Evolutionary conservation across 176 grass and related monocot species (phyloP).

Genomic region (Saccharum officinarum): DNA sequence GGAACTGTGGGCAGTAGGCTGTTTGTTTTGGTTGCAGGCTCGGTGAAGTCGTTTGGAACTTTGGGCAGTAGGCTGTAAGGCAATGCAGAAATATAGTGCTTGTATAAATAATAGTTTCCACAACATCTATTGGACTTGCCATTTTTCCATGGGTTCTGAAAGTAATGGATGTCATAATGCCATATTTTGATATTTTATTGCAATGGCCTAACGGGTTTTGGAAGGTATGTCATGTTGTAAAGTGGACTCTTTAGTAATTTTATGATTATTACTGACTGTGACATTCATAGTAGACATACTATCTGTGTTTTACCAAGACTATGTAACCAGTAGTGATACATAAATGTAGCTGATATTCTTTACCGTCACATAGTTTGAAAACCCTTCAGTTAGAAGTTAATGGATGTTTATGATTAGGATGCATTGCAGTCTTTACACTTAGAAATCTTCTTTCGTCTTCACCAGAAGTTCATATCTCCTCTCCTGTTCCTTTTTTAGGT

Average conservation of each 20-base stretch:
- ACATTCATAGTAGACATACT: not conserved
- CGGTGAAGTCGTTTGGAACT: no score
- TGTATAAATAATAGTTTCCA: not conserved
- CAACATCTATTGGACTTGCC: not conserved
- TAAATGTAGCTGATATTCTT: not conserved
- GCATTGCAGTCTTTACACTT: not conserved
- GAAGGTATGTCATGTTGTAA: not conserved
- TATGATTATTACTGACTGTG: not conserved
- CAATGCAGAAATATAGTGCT: not conserved
- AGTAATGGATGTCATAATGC: not conserved
- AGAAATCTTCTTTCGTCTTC: conserved; percentile 22
- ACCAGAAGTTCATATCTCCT: not conserved
- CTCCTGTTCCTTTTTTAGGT: conserved; percentile 14
- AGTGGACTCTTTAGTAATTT: conserved; percentile 2
- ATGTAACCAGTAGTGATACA: not conserved
- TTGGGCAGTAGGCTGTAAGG: no score
- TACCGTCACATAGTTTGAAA: not conserved
- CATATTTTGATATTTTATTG: not conserved
- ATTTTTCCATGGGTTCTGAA: not conserved
- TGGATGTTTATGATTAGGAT: not conserved
- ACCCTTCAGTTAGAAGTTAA: conserved; percentile 2
- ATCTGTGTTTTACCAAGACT: not conserved
- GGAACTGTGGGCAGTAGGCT: no score
- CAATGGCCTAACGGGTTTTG: not conserved
- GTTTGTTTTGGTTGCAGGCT: no score